These are phyloP conservation scores for Lizonia empirigonia DNA, from an alignment of 2,329 filamentous ascomycete genomes.

Conservation along the genomic window DNA sequence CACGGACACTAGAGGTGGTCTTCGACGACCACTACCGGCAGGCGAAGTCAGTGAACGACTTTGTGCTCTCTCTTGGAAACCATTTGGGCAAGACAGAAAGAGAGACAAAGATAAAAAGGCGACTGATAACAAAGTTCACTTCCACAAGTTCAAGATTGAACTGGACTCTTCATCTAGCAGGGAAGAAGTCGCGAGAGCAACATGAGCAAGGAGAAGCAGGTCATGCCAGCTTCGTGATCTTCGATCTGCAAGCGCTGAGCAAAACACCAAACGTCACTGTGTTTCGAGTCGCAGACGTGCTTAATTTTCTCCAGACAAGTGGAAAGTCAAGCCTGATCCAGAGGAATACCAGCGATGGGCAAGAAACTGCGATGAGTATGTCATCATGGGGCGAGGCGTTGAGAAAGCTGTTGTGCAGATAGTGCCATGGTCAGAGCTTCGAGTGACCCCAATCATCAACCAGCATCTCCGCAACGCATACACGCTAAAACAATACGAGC, in stretches of 20 bases:
- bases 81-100: neutral
- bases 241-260: neutral
- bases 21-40: neutral
- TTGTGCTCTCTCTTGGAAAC: neutral
- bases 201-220: neutral
- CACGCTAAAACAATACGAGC: neutral
- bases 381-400: neutral
- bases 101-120: neutral
- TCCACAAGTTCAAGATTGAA: neutral
- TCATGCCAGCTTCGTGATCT: neutral
- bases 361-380: neutral
- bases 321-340: neutral
- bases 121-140: neutral
- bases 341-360: neutral
- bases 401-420: neutral
- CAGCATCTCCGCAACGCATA: neutral
- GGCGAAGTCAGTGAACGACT: neutral
- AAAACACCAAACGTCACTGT: neutral
- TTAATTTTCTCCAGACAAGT: neutral
- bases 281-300: neutral
- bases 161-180: neutral
- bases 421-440: neutral
- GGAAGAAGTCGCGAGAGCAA: neutral
- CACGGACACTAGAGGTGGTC: too few relatives aligned
- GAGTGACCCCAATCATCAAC: neutral